Conservation (phyloP, 1,139 yeast genomes). For the Debaryomyces psychrophilus region DNA sequence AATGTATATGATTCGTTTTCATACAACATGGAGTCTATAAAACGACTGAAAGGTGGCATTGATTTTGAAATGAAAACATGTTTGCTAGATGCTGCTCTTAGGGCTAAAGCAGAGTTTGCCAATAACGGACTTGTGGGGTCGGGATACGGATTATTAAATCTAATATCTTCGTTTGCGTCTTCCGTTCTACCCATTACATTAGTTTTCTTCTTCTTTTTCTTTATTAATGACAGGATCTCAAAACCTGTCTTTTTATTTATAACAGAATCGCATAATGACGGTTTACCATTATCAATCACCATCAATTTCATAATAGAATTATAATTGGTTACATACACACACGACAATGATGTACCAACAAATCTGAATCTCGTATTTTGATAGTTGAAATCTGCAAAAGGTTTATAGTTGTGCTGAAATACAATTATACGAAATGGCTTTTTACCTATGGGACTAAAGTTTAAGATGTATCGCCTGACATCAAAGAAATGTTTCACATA, state of each 20-base stretch:
- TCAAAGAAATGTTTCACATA: slow-evolving; percentile 31
- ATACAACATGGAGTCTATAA: slow-evolving; percentile 34
- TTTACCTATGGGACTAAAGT: slow-evolving; percentile 26
- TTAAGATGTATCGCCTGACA: slow-evolving; percentile 35
- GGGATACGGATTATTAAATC: slow-evolving; percentile 34
- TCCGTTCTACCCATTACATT: slow-evolving; percentile 4
- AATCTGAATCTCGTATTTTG: slow-evolving; percentile 43
- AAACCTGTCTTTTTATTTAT: slow-evolving; percentile 35
- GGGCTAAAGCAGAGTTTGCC: slow-evolving; percentile 10
- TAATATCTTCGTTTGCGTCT: slow-evolving; percentile 11
- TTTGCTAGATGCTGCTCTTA: slow-evolving; percentile 1
- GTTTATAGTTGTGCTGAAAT: slow-evolving; percentile 42
- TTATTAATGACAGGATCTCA: slow-evolving; percentile 31
- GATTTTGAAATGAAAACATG: not conserved
- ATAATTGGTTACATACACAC: slow-evolving; percentile 33
- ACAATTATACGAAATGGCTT: slow-evolving; percentile 29
- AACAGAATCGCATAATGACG: slow-evolving; percentile 41
- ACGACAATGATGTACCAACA: slow-evolving; percentile 39
- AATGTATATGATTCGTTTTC: slow-evolving; percentile 17
- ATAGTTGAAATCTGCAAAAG: slow-evolving; percentile 46
- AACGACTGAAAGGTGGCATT: slow-evolving; percentile 47
- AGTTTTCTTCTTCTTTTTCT: slow-evolving; percentile 15
- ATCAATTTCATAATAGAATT: slow-evolving; percentile 41
- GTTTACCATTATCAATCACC: slow-evolving; percentile 37
- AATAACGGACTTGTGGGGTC: slow-evolving; percentile 27